phyloP scores from a whole-genome alignment of 192 early-diverging fungal genomes.

The Martensiomyces pterosporus region DNA sequence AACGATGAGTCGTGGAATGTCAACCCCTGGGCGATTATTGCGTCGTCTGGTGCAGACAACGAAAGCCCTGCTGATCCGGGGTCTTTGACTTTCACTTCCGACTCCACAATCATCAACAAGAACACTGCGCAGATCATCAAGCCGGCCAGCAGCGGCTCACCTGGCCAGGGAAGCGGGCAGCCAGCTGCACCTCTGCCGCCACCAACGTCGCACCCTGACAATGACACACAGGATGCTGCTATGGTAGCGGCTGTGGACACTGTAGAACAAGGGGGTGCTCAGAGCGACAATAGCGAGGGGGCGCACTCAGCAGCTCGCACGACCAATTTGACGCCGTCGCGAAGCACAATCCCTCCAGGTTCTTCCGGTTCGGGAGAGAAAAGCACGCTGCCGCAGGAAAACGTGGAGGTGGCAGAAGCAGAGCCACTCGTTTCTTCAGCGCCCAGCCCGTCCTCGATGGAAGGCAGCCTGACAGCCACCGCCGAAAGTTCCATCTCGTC shows the following conservation, averaged over 20 bases:
- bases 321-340: neutral
- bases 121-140: slow-evolving; percentile 13
- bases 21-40: slow-evolving; percentile 34
- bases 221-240: neutral
- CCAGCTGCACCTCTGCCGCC: neutral
- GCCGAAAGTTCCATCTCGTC: neutral
- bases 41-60: neutral
- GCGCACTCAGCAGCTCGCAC: too few species aligned
- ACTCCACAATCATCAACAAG: slow-evolving; percentile 23
- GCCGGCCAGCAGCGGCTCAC: slow-evolving; percentile 2
- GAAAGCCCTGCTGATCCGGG: slow-evolving; percentile 5
- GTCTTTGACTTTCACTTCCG: slow-evolving; percentile 31
- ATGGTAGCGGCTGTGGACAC: too few species aligned
- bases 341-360: neutral
- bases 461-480: neutral
- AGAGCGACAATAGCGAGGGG: too few species aligned
- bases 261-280: too few species aligned
- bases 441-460: neutral
- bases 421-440: neutral
- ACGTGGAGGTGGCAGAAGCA: too few species aligned
- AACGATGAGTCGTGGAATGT: slow-evolving; percentile 50
- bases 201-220: neutral
- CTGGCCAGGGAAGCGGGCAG: too few species aligned
- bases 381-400: too few species aligned
- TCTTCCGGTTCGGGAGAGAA: too few species aligned